phyloP scores from a whole-genome alignment of 2,329 filamentous ascomycete genomes.

The Botrytis tulipae region DNA sequence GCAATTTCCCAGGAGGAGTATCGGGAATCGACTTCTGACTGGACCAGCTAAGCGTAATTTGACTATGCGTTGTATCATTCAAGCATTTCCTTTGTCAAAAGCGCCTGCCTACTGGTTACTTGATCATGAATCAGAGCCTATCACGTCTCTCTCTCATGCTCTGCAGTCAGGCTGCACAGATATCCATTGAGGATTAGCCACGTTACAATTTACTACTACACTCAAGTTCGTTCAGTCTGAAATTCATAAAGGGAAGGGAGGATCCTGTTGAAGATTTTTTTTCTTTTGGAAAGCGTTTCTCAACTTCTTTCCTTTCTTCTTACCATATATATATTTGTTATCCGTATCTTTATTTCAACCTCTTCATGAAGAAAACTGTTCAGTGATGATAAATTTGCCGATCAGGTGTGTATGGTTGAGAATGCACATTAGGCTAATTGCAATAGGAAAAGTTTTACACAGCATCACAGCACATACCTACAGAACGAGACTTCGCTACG shows the following conservation, averaged over 20 bases:
- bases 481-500: constrained; percentile 1
- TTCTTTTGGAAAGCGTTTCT: constrained; percentile 19
- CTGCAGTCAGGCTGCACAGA: constrained; percentile 37
- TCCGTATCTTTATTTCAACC: constrained; percentile 2
- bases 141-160: constrained; percentile 34
- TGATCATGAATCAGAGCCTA: constrained; percentile 34
- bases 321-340: constrained; percentile 6
- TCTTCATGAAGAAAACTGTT: constrained; percentile 13
- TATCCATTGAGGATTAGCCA: constrained; percentile 39
- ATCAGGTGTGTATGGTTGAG: constrained; percentile 16
- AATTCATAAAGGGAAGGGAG: constrained; percentile 34
- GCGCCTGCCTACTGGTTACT: constrained; percentile 39
- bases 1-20: constrained; percentile 30
- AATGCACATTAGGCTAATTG: constrained; percentile 17
- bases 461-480: constrained; percentile 8
- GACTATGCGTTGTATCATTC: constrained; percentile 40
- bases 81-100: constrained; percentile 38
- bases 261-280: constrained; percentile 22
- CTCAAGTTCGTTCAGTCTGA: constrained; percentile 26
- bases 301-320: constrained; percentile 20
- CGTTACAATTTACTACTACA: constrained; percentile 37
- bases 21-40: constrained; percentile 36
- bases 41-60: constrained; percentile 39
- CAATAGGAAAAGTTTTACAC: constrained; percentile 17
- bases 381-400: constrained; percentile 17